phyloP scores from a whole-genome alignment of 2,329 filamentous ascomycete genomes.

The Orbilia quercus region DNA sequence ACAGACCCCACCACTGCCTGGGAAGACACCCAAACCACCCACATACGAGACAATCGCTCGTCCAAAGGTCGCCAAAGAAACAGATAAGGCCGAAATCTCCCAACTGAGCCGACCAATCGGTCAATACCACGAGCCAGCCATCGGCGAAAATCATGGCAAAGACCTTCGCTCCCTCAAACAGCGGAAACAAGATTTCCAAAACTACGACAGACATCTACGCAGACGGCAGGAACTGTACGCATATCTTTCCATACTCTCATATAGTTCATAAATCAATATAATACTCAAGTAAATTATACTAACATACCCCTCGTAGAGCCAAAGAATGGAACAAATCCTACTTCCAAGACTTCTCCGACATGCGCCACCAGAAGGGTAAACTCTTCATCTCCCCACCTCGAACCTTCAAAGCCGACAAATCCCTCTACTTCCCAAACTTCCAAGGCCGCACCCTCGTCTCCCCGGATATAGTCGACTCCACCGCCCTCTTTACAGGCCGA shows the following conservation, averaged over 20 bases:
- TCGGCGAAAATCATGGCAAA: constrained; percentile 84
- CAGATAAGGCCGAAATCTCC: constrained; percentile 10
- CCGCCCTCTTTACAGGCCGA: constrained; percentile 76
- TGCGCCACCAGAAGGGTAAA: constrained; percentile 85
- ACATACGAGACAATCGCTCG: constrained; percentile 31
- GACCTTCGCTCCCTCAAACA: constrained; percentile 75
- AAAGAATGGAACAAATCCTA: constrained; percentile 85
- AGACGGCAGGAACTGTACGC: constrained; percentile 80
- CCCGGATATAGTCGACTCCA: constrained; percentile 73
- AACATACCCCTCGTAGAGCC: constrained; percentile 68
- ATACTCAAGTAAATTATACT: too few species aligned
- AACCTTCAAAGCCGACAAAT: constrained; percentile 83
- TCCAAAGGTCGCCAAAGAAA: constrained; percentile 31
- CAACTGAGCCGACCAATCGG: constrained; percentile 81
- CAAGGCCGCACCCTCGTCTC: constrained; percentile 79
- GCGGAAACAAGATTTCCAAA: constrained; percentile 80
- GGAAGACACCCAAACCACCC: constrained; percentile 4
- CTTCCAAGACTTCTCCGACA: constrained; percentile 93
- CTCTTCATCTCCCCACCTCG: constrained; percentile 86
- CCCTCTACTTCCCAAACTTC: constrained; percentile 94
- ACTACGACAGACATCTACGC: constrained; percentile 85
- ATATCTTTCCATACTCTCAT: too few species aligned
- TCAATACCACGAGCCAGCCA: constrained; percentile 75
- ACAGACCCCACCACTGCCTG: constrained; percentile 15
- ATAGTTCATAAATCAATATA: too few species aligned